phyloP scores from a whole-genome alignment of 1,284 basidiomycete species.

The Moniliella sp. region DNA sequence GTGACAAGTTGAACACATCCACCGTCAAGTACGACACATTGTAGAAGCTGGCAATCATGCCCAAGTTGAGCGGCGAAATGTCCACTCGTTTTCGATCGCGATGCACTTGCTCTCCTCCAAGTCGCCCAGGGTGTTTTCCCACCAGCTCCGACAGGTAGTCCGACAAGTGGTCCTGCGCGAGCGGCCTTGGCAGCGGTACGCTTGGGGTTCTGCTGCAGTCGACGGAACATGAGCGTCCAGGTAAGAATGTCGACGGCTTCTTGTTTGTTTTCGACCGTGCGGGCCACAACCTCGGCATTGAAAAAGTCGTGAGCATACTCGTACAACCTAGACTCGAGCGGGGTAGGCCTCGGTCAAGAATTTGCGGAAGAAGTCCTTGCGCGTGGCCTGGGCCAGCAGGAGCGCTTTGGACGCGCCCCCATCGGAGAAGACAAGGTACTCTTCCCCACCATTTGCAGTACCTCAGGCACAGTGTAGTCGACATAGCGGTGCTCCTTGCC shows the following conservation, averaged over 20 bases:
- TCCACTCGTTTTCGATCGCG: slow-evolving; percentile 47
- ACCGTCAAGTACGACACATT: slow-evolving; percentile 64
- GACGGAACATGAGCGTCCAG: slow-evolving; percentile 86
- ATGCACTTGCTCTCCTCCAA: slow-evolving; percentile 87
- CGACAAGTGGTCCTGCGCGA: slow-evolving; percentile 24
- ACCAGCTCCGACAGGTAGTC: slow-evolving; percentile 63
- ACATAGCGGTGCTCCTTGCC: slow-evolving; percentile 49
- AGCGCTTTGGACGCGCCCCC: slow-evolving; percentile 57
- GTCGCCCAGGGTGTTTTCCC: slow-evolving; percentile 71
- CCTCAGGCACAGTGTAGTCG: slow-evolving; percentile 90
- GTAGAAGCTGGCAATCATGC: slow-evolving; percentile 50
- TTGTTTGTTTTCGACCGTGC: slow-evolving; percentile 58
- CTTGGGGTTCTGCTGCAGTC: slow-evolving; percentile 64
- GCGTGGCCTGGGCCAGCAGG: slow-evolving; percentile 83
- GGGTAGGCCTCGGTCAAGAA: slow-evolving; percentile 92
- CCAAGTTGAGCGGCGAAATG: slow-evolving; percentile 34
- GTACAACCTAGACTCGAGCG: slow-evolving; percentile 53
- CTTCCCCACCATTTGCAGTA: slow-evolving; percentile 93
- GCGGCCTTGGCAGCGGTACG: slow-evolving; percentile 27
- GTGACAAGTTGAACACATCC: slow-evolving; percentile 81
- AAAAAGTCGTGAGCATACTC: slow-evolving; percentile 72
- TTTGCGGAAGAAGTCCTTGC: slow-evolving; percentile 92
- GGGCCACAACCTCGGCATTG: slow-evolving; percentile 89
- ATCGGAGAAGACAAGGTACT: slow-evolving; percentile 58
- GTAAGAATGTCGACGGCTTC: slow-evolving; percentile 52